A percentile compares a stretch with the other conserved stretches of the same genome.
Evolutionary conservation across 495 filamentous ascomycete species (phyloP).

Genomic region (Penicillium angulare): DNA sequence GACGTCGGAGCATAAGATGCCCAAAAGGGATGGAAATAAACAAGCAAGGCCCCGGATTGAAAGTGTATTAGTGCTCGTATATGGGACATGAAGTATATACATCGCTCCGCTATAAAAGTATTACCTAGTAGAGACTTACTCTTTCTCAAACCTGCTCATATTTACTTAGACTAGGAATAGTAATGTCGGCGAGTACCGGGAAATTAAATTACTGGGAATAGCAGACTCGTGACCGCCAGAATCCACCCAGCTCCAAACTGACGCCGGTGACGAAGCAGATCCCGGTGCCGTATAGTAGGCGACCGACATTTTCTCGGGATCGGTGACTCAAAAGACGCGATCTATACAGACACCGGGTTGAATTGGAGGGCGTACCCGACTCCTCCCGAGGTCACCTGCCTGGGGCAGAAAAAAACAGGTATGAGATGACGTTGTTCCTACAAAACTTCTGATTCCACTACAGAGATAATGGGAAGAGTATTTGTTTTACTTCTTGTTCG

Average conservation of each 20-base stretch:
- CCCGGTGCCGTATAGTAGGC: background rate
- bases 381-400: constrained; percentile 34
- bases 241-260: background rate
- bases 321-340: constrained; percentile 9
- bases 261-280: constrained; percentile 16
- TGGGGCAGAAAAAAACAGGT: background rate
- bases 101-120: no score
- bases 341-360: constrained; percentile 4
- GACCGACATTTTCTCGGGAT: constrained; percentile 29
- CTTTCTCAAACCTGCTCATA: no score
- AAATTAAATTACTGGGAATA: background rate
- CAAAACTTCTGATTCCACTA: background rate
- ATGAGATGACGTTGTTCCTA: background rate
- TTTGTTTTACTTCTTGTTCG: constrained; percentile 24
- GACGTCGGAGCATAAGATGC: no score
- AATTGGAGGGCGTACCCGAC: constrained; percentile 17
- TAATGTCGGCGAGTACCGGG: constrained; percentile 15
- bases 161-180: background rate
- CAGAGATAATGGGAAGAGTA: constrained; percentile 27
- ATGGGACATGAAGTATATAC: no score
- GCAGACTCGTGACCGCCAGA: background rate
- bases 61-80: no score
- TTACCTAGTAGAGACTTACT: no score
- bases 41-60: no score
- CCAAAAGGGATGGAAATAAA: no score